phyloP scores from a whole-genome alignment of 495 filamentous ascomycete genomes.

The Thermothielavioides terrestris region DNA sequence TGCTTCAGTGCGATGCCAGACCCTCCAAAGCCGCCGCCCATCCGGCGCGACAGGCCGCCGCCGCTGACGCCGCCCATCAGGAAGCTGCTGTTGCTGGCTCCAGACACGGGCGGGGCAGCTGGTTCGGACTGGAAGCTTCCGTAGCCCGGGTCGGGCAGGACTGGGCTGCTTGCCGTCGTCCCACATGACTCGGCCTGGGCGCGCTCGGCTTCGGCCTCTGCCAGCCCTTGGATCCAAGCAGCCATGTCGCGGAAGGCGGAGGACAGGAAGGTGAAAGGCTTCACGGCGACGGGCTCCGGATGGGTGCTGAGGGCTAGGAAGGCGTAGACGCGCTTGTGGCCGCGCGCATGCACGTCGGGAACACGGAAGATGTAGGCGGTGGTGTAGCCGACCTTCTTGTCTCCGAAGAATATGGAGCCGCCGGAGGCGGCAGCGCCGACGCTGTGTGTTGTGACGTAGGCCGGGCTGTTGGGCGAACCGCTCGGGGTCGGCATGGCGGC shows the following conservation, averaged over 20 bases:
- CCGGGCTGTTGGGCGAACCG: conserved; percentile 26
- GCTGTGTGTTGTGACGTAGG: conserved; percentile 46
- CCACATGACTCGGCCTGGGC: conserved; percentile 32
- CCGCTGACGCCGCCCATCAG: conserved; percentile 36
- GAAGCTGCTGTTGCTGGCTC: conserved; percentile 33
- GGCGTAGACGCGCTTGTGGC: conserved; percentile 77
- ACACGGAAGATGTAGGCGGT: conserved; percentile 91
- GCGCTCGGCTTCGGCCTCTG: conserved; percentile 52
- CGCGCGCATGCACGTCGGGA: conserved; percentile 78
- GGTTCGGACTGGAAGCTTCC: conserved; percentile 20
- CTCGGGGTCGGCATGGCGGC: conserved; percentile 30
- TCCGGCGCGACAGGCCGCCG: conserved; percentile 30
- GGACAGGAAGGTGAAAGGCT: conserved; percentile 65
- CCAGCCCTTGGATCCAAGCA: conserved; percentile 54
- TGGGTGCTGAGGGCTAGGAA: conserved; percentile 69
- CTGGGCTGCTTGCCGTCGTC: conserved; percentile 27
- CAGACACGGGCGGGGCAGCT: conserved; percentile 16
- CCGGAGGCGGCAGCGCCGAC: conserved; percentile 37
- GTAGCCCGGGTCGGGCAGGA: conserved; percentile 21
- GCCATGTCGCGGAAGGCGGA: conserved; percentile 70
- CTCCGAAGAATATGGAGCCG: conserved; percentile 81
- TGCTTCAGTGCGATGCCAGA: conserved; percentile 49
- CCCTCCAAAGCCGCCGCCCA: conserved; percentile 32
- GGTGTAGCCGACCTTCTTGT: conserved; percentile 73
- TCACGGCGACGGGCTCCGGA: conserved; percentile 64